Evolutionary conservation across 208 protist genomes (phyloP).

Genomic region (Willaertia magna): DNA sequence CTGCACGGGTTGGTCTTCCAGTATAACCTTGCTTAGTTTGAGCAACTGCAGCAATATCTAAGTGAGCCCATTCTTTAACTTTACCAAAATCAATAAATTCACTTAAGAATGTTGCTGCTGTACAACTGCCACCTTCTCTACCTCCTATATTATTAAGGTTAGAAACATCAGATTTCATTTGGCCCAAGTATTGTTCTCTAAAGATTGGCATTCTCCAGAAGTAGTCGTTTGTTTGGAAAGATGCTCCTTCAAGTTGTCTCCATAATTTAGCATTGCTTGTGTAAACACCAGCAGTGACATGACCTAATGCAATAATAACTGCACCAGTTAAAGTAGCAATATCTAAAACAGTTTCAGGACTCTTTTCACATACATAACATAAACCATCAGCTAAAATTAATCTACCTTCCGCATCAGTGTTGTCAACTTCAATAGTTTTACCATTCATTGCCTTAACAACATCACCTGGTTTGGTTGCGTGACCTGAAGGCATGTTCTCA

Average conservation of each 20-base stretch:
- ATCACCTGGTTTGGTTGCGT: conserved; percentile 4
- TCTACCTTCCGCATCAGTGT: conserved; percentile 33
- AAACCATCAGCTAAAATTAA: conserved; percentile 66
- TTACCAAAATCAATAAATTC: conserved; percentile 5
- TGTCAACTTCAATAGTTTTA: conserved; percentile 2
- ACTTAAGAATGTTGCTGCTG: not conserved
- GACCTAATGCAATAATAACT: not conserved
- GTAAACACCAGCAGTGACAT: not conserved
- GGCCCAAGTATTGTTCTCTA: not conserved
- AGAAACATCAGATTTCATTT: not conserved
- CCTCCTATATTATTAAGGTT: not conserved
- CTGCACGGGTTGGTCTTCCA: not conserved
- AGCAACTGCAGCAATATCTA: conserved; percentile 1
- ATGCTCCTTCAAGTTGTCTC: not conserved
- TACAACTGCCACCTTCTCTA: not conserved
- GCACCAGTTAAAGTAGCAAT: conserved; percentile 75
- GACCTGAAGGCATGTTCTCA: not conserved
- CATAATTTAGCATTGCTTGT: not conserved
- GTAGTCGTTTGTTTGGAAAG: not conserved
- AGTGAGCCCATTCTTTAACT: not conserved
- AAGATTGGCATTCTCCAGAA: conserved; percentile 10
- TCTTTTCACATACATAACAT: conserved; percentile 50
- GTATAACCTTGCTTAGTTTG: not conserved
- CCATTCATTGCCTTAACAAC: not conserved
- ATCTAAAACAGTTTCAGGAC: conserved; percentile 55